Percentiles rank a stretch among this genome's conserved stretches.
phyloP scores from a whole-genome alignment of 2,329 filamentous ascomycete species.

The Spiromastix sp. region DNA sequence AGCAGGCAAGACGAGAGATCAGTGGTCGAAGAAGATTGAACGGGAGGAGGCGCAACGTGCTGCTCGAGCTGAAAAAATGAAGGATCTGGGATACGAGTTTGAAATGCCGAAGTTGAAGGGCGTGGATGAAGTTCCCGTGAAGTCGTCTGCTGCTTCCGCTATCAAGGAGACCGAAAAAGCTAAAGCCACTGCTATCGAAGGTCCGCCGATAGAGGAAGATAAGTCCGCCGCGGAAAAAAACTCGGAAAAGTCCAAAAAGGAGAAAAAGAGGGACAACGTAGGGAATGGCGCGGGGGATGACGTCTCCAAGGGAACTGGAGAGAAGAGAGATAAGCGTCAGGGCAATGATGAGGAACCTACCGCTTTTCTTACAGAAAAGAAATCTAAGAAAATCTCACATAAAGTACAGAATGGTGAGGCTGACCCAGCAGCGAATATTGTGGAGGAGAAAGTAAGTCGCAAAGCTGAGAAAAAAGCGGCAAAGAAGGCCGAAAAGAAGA shows the following conservation, averaged over 20 bases:
- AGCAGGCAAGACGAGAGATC: slow-evolving; percentile 59
- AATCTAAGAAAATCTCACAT: no score
- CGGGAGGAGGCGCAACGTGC: slow-evolving; percentile 62
- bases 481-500: slow-evolving; percentile 6
- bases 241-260: slow-evolving; percentile 26
- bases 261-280: slow-evolving; percentile 18
- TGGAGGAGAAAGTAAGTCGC: neutral
- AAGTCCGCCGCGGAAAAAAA: slow-evolving; percentile 15
- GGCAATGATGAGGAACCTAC: neutral
- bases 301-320: no score
- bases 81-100: slow-evolving; percentile 75
- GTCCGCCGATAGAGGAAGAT: slow-evolving; percentile 16
- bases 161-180: slow-evolving; percentile 22
- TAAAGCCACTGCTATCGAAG: slow-evolving; percentile 17
- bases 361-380: no score
- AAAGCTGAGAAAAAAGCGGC: neutral
- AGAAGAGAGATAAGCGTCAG: neutral
- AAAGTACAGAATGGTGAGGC: no score
- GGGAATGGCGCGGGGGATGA: no score
- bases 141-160: slow-evolving; percentile 24
- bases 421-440: no score
- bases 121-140: slow-evolving; percentile 42
- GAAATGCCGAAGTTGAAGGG: slow-evolving; percentile 61
- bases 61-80: slow-evolving; percentile 62
- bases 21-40: slow-evolving; percentile 67